Evolutionary conservation across 2,329 filamentous ascomycete genomes (phyloP).

Genomic region (Ramularia collo-cygni): DNA sequence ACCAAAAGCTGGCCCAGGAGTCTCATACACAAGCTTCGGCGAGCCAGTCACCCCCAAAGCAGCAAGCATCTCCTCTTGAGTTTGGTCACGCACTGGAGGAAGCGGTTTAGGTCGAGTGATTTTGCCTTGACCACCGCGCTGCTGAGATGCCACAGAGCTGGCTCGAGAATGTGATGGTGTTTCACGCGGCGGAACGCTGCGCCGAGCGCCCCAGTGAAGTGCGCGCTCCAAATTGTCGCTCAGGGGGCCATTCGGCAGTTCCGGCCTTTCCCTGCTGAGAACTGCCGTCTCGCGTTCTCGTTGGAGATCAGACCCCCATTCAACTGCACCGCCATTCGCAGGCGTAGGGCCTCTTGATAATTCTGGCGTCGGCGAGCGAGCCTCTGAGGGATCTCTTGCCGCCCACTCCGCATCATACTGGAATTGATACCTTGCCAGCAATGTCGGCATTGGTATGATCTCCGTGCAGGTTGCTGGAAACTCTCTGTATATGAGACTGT

Average conservation of each 20-base stretch:
- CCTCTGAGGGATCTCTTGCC: slow-evolving; percentile 2
- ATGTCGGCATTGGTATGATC: slow-evolving; percentile 37
- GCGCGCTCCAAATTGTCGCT: slow-evolving; percentile 29
- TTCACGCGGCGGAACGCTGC: slow-evolving; percentile 2
- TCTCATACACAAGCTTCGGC: slow-evolving; percentile 32
- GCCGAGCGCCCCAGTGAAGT: slow-evolving; percentile 14
- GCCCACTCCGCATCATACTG: slow-evolving; percentile 20
- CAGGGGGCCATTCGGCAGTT: slow-evolving; percentile 10
- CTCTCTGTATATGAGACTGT: slow-evolving; percentile 45
- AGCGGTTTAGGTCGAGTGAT: slow-evolving; percentile 22
- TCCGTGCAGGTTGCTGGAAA: slow-evolving; percentile 38
- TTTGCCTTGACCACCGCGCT: slow-evolving; percentile 8
- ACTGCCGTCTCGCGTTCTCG: slow-evolving; percentile 1
- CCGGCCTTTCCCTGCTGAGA: not conserved
- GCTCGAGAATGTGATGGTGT: slow-evolving; percentile 9
- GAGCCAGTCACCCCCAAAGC: slow-evolving; percentile 32
- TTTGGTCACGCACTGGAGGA: slow-evolving; percentile 22
- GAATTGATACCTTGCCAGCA: slow-evolving; percentile 21
- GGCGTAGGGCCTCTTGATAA: slow-evolving; percentile 14
- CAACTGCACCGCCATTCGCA: not conserved
- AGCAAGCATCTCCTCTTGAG: slow-evolving; percentile 32
- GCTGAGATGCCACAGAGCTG: slow-evolving; percentile 7
- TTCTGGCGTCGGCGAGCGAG: slow-evolving; percentile 13
- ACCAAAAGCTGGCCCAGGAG: slow-evolving; percentile 32
- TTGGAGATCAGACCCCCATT: not conserved